Conservation (phyloP, 257 asterid species). For the Anisodus acutangulus region DNA sequence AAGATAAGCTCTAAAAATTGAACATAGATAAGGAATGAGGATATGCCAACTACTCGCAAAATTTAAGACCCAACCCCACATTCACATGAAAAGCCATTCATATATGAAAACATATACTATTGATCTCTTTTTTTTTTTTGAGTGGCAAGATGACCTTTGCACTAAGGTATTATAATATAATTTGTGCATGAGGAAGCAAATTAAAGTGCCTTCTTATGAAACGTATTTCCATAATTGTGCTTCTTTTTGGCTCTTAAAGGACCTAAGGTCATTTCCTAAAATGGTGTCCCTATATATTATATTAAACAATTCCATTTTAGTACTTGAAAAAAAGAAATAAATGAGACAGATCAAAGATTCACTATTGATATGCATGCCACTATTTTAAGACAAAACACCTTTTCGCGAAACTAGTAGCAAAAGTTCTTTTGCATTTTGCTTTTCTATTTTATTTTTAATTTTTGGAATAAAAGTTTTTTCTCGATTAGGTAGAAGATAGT, state of each 20-base stretch:
- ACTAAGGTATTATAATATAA: not conserved
- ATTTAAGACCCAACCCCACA: not conserved
- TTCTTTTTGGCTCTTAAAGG: conserved; percentile 19
- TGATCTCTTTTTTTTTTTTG: not conserved
- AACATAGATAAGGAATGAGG: not conserved
- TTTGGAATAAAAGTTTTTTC: not conserved
- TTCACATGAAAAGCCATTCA: conserved; percentile 28
- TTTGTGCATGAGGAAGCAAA: conserved; percentile 9
- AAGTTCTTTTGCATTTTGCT: not conserved
- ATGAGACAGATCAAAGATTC: not conserved
- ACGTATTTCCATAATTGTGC: conserved; percentile 16
- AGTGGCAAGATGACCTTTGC: not conserved
- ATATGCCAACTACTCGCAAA: not conserved
- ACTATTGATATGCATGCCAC: not conserved
- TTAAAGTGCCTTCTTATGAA: not conserved
- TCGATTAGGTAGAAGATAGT: too few species aligned
- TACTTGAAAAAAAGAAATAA: not conserved
- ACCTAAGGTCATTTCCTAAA: conserved; percentile 27
- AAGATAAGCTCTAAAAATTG: not conserved
- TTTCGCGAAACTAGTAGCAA: not conserved
- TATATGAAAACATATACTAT: not conserved
- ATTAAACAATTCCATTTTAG: not conserved
- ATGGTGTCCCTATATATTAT: not conserved
- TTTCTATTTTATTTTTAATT: not conserved
- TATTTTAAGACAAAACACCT: not conserved